Evolutionary conservation across 495 filamentous ascomycete species (phyloP), one percentile per base, ranked within the genome.

Genomic region (Diplogelasinospora grovesii): DNA sequence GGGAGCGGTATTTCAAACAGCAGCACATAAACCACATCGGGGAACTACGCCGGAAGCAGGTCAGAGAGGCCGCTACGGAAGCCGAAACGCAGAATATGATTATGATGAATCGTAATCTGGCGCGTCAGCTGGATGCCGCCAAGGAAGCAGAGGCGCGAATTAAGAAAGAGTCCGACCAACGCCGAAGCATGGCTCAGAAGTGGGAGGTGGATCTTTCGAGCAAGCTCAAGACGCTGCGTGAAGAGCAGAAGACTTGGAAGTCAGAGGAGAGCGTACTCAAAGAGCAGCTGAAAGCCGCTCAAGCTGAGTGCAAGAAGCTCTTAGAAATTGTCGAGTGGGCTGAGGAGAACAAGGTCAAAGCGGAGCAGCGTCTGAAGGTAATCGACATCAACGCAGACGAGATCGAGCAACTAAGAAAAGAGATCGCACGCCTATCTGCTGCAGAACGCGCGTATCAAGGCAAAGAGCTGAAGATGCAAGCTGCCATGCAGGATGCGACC

Each of bases 21-120:
- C 83, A 87, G 50, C 81, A 87, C 56, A 69, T 85, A 39, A 71
- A 74, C 3, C 82, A 86, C 47, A 86, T 88, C 53, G 82, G 83
- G 4, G 81, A 79, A 48, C 59, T 86, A 13, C 76, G 80, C 41
- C 67, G 81, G 20, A 74, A 77, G 37, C 77, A 85, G 40, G 75
- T 87, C 25, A 68, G 71, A 42, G 79, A 85, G 46, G 78, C 80
- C 9, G 77, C 82, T 0, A 75, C 71, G 1, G 83, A 85, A 57
- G 81, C 83, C 10, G 82, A 88, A 52, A 86, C 79, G 19, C 81
- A 85, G 52, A 85, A 85, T 28, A 63, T 87, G 0, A 70, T 86
- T 35, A 82, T 82, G 55, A 74, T 74, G 14, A 86, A 86, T 52
- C 74, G 76, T n/a, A 72, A 73, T n/a, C 63, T 88, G 10, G 80